Evolutionary conservation across 2,329 filamentous ascomycete genomes (phyloP), one percentile per base, ranked within the genome.

Genomic region (Teratosphaeria pseudoeucalypti): DNA sequence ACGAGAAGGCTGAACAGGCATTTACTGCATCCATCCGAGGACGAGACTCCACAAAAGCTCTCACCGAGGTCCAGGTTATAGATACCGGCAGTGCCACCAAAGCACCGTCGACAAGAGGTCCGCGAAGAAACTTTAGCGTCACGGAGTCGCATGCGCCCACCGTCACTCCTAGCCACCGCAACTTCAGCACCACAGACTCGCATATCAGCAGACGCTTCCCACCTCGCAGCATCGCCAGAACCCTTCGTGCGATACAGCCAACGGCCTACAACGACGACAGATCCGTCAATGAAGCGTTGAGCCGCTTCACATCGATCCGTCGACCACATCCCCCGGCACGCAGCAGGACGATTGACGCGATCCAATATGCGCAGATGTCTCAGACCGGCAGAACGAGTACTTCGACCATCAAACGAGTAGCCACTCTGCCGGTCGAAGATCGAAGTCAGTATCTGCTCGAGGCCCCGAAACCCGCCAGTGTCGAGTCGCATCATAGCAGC

Each of bases 1-100:
- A 76, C 61, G 74, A 75, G 26, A 72, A 71, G 61, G 75, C 77
- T 60, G 77, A 79, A 63, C 65, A 71, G 63, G 62, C 61, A 62
- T 60, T 66, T 63, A 10, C 58, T 56, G 56, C 39, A 11, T 57
- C 52, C 3, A 37, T n/a, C 16, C 37, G 32, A 56, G 19, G 43
- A 16, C 16, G 16, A 49, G 43, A 4, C 43, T 49, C 43, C 9
- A 49, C 19, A 1, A 49, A 49, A 49, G 43, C 43, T 10, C 16
- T 23, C 43, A 26, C 43, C 11, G 43, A 49, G 19, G 43, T 19
- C 5, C 43, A 52, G 37, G 2, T 34, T 34, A 9, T 53, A 56
- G 14, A 52, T 60, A 73, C 74, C 68, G 70, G 73, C 68, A 72
- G 71, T 62, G 70, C 67, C 62, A 67, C 52, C 14, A 53, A 53